Evolutionary conservation across 1,284 basidiomycete species (phyloP).

Genomic region (Melampsora medusae): DNA sequence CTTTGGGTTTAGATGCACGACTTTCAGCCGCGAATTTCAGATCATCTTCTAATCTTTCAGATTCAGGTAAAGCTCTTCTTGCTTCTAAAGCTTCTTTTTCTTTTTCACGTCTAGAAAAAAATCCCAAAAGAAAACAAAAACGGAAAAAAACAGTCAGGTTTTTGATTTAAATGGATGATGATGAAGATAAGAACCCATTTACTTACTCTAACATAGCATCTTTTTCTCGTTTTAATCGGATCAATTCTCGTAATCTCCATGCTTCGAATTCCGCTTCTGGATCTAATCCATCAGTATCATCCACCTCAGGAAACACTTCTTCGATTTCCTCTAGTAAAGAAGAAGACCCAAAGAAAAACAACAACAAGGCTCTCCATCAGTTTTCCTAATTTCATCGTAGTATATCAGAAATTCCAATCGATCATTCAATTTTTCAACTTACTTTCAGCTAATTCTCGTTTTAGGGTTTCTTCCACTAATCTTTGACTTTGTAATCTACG

Average conservation of each 20-base stretch:
- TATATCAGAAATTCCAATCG: too few relatives aligned
- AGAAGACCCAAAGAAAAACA: not conserved
- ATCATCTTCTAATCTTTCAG: slow-evolving; percentile 84
- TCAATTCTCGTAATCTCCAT: slow-evolving; percentile 89
- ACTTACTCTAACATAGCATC: slow-evolving; percentile 65
- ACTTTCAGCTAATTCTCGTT: slow-evolving; percentile 12
- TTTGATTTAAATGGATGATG: not conserved
- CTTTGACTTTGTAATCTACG: slow-evolving; percentile 26
- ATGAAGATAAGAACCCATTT: not conserved
- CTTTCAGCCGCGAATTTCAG: slow-evolving; percentile 75
- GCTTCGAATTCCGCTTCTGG: slow-evolving; percentile 88
- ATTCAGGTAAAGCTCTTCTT: slow-evolving; percentile 84
- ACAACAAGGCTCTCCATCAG: not conserved
- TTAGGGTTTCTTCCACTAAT: slow-evolving; percentile 25
- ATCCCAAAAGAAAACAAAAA: not conserved
- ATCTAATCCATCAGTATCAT: slow-evolving; percentile 92
- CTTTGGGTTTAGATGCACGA: slow-evolving; percentile 78
- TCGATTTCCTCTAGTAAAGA: slow-evolving; percentile 72
- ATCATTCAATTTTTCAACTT: slow-evolving; percentile 41
- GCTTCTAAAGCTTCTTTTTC: slow-evolving; percentile 87
- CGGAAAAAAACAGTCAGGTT: slow-evolving; percentile 5
- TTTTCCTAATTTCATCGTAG: too few relatives aligned
- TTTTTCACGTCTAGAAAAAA: slow-evolving; percentile 66
- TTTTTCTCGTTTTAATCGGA: slow-evolving; percentile 84
- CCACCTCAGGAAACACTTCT: slow-evolving; percentile 76